Evolutionary conservation across 2,329 filamentous ascomycete genomes (phyloP).

Genomic region (Graphilbum fragrans): DNA sequence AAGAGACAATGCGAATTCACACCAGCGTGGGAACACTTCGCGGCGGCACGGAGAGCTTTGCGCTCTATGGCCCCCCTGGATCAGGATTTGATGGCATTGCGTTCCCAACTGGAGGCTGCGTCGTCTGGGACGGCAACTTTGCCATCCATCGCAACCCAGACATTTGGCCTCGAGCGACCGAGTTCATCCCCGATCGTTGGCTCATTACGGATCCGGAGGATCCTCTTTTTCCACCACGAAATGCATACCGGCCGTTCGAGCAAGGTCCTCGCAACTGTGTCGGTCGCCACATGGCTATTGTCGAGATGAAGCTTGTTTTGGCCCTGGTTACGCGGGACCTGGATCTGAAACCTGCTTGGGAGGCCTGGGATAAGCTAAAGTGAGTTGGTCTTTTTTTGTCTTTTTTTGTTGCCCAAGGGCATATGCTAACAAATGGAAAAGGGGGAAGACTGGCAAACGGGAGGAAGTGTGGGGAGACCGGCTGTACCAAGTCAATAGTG

Average conservation of each 20-base stretch:
- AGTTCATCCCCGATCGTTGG: conserved; percentile 37
- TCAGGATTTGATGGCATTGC: conserved; percentile 21
- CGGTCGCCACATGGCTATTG: conserved; percentile 26
- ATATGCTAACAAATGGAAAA: conserved; percentile 8
- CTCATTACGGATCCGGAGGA: conserved; percentile 20
- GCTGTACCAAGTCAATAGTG: conserved; percentile 15
- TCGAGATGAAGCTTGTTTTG: conserved; percentile 8
- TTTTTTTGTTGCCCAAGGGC: neutral
- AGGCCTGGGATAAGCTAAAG: conserved; percentile 12
- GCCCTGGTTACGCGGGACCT: conserved; percentile 7
- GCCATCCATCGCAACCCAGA: conserved; percentile 24
- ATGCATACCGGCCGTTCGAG: conserved; percentile 44
- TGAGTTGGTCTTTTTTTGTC: neutral
- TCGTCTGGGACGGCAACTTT: conserved; percentile 27
- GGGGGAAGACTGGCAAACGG: conserved; percentile 12
- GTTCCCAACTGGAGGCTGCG: conserved; percentile 30
- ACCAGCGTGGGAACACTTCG: conserved; percentile 36
- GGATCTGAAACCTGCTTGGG: conserved; percentile 9
- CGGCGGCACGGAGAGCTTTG: conserved; percentile 20
- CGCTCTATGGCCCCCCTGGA: conserved; percentile 23
- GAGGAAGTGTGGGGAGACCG: conserved; percentile 19
- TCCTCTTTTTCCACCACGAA: conserved; percentile 22
- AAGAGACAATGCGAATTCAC: conserved; percentile 41
- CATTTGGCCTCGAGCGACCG: conserved; percentile 28
- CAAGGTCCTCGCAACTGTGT: conserved; percentile 42